These are phyloP conservation scores for Osmanthus fragrans DNA, from an alignment of 257 asterid species.

Conservation along the genomic window DNA sequence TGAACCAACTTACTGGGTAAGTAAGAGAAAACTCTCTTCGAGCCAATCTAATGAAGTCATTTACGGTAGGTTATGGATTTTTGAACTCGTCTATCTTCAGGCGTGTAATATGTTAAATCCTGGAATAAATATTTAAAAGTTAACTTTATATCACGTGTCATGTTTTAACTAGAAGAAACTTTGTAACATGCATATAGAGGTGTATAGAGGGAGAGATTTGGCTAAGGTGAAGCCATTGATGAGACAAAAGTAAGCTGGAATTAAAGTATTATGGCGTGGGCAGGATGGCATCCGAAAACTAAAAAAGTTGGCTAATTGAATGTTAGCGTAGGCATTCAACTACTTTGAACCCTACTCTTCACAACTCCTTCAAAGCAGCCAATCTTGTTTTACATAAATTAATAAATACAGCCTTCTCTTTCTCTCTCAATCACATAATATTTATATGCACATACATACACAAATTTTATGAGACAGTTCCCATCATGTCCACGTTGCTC, in stretches of 20 bases:
- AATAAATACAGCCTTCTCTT: background rate
- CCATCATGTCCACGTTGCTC: conserved; percentile 30
- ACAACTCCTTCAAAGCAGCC: conserved; percentile 23
- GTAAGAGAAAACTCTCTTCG: background rate
- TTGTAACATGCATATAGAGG: too few relatives aligned
- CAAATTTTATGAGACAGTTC: conserved; percentile 31
- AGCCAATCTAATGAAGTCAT: too few relatives aligned
- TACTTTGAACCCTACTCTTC: conserved; percentile 40
- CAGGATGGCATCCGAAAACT: conserved; percentile 46
- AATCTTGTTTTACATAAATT: background rate
- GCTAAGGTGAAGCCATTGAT: background rate
- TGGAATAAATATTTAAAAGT: too few relatives aligned
- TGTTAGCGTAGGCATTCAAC: conserved; percentile 57
- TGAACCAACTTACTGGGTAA: background rate
- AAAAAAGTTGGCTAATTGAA: conserved; percentile 80
- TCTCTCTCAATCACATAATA: conserved; percentile 34
- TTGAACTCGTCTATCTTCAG: too few relatives aligned
- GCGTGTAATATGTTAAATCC: too few relatives aligned
- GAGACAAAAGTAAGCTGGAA: background rate
- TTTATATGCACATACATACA: background rate
- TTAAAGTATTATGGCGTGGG: conserved; percentile 33
- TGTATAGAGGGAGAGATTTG: too few relatives aligned
- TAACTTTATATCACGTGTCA: too few relatives aligned
- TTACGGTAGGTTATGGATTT: too few relatives aligned
- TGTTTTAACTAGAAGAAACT: too few relatives aligned